Base-by-base conservation (phyloP, 2,329 filamentous ascomycete genomes). In the Colletotrichum tofieldiae region DNA sequence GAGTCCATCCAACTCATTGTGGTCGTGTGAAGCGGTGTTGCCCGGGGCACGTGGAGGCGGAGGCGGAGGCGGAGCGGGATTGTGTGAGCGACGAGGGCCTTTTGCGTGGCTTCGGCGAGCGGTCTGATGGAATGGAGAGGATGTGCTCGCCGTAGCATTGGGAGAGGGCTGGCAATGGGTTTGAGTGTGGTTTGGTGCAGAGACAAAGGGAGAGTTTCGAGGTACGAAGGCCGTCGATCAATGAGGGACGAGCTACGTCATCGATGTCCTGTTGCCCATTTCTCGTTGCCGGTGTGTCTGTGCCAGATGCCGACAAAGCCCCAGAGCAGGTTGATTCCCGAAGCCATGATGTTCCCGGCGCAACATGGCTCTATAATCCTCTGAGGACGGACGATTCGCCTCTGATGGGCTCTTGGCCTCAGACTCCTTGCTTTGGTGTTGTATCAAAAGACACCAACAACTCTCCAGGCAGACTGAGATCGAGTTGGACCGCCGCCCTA, bases 1-100 rank as follows among this genome's bases (percentile, higher is more conserved):
- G 80, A 81, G 75, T 83, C 82, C 81, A 83, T 84, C 82, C 82
- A 83, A 47, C 80, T 83, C 83, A 84, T 84, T n/a, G 60, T 47
- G 43, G 60, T 43, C 41, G 65, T 43, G 20, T 49, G 60, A n/a
- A 47, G 43, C 35, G 45, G 16, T 29, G 8, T 3, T 23, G 5
- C 5, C 5, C 32, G 55, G 23, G 23, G 16, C 29, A 9, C n/a
- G 5, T 29, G 7, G 18, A 6, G 26, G 8, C 14, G 37, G n/a
- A 0, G 41, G 6, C 32, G 16, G 14, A 35, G 26, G 26, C 26
- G 18, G 11, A 35, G 20, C 18, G 4, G 16, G 14, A 32, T 26
- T 29, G 26, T 29, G 18, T n/a, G 35, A 16, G n/a, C 4, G 14
- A 37, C 8, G 29, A 18, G 58, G 16, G 16, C 16, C 18, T 5